Base-by-base conservation (phyloP, 2,329 filamentous ascomycete genomes). In the Aspergillus sclerotialis region DNA sequence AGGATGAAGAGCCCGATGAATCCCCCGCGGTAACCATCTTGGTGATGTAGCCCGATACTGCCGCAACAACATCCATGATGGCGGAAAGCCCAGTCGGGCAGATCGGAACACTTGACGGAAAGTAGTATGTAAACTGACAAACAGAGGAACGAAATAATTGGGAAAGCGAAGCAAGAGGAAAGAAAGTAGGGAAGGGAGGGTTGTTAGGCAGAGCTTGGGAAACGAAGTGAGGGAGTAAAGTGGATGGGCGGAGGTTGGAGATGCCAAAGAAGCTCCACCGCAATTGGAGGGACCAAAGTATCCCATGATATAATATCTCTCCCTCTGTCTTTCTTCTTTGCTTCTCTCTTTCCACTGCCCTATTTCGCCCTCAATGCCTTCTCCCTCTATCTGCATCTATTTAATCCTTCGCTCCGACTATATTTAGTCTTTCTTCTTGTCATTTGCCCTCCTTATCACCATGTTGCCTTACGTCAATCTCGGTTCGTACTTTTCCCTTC, bases 11-110 rank as follows among this genome's bases (percentile, higher is more conserved):
- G 32, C 78, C 71, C 55, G 63, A 57, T 69, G 56, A 73, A 65
- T 94, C 88, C 55, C 85, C 85, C 46, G 78, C 78, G 46, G 86
- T 83, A 61, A 96, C 81, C 79, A 98, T 94, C 75, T 89, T 94
- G 61, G 82, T 83, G 72, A 98, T 83, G 72, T 98, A 98, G 67
- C 87, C 84, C 52, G 89, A 83, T 57, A 95, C 82, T 48, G 89
- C 86, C 60, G 93, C 84, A 43, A 93, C 84, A 54, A 96, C 80
- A 59, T 98, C 92, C 92, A 98, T 98, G 50, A 46, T 70, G 62
- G 49, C 43, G 32, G 36, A 30, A 16, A 30, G 46, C 40, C 37
- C 12, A 15, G 14, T 14, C 11, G n/a, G 14, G 11, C 15, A 4
- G 12, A 3, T 28, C 25, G 11, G n/a, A 8, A 14, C 8, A n/a